These are phyloP conservation scores for Arxiozyma heterogenica DNA, from an alignment of 1,139 yeast species.

Conservation along the genomic window DNA sequence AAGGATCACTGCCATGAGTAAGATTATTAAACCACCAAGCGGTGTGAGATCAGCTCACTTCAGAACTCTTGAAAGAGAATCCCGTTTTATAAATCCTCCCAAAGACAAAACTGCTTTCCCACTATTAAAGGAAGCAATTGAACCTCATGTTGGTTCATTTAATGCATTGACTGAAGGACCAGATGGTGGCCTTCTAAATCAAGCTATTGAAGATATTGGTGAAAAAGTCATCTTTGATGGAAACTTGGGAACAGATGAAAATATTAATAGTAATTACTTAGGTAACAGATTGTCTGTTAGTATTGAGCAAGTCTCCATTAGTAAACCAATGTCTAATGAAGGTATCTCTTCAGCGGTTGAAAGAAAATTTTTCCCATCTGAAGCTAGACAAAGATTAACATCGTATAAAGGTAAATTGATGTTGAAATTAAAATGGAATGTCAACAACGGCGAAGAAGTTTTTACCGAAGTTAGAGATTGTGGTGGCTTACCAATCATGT, in stretches of 20 bases:
- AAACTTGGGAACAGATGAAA: constrained; percentile 11
- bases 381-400: constrained; percentile 82
- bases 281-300: constrained; percentile 78
- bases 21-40: constrained; percentile 24
- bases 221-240: constrained; percentile 76
- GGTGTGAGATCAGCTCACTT: constrained; percentile 42
- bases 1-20: constrained; percentile 18
- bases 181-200: constrained; percentile 72
- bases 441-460: constrained; percentile 77
- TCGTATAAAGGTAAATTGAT: constrained; percentile 66
- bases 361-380: constrained; percentile 77
- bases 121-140: constrained; percentile 74
- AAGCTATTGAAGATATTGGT: constrained; percentile 86
- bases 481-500: constrained; percentile 88
- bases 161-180: constrained; percentile 88
- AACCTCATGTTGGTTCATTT: constrained; percentile 93
- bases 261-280: constrained; percentile 39
- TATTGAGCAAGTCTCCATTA: constrained; percentile 77
- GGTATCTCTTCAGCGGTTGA: constrained; percentile 58
- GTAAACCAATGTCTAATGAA: constrained; percentile 74
- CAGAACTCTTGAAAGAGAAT: constrained; percentile 81
- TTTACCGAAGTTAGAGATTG: constrained; percentile 75
- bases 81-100: constrained; percentile 80
- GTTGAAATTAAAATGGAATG: constrained; percentile 72
- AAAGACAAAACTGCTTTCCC: constrained; percentile 78